Conservation (phyloP, 495 filamentous ascomycete species). For the Neurospora sp. region DNA sequence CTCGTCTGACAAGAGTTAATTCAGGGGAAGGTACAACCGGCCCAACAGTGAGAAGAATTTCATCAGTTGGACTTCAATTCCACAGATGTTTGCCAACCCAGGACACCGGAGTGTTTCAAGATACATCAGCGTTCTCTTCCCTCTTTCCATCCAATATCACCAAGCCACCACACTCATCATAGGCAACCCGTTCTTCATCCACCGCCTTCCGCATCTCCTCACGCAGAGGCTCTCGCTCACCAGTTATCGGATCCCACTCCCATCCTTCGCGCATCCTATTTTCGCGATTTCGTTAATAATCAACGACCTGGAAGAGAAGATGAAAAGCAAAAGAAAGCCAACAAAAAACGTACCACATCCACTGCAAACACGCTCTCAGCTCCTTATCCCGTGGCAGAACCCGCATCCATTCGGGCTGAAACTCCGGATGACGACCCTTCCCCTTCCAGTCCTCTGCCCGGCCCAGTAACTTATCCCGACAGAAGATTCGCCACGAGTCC, state of each 20-base stretch:
- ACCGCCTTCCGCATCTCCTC: conserved; percentile 50
- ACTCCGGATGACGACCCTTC: conserved; percentile 24
- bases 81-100: neutral
- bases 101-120: neutral
- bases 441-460: conserved; percentile 54
- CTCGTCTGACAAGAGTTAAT: neutral
- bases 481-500: conserved; percentile 93
- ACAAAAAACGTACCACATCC: conserved; percentile 62
- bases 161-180: conserved; percentile 47
- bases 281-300: neutral
- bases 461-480: conserved; percentile 65
- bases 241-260: conserved; percentile 68
- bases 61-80: neutral
- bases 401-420: conserved; percentile 74
- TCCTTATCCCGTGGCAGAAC: conserved; percentile 86
- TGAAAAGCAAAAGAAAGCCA: neutral
- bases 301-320: neutral
- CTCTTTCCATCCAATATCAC: conserved; percentile 19
- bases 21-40: neutral
- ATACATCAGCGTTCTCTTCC: neutral
- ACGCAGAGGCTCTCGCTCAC: conserved; percentile 46
- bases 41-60: neutral
- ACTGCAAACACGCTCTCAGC: conserved; percentile 70
- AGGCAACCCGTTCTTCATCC: conserved; percentile 47
- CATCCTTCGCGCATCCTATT: conserved; percentile 56